Percentiles rank a stretch among this genome's conserved stretches.
These are phyloP conservation scores for Pueraria montana DNA, from an alignment of 306 rosid species.

Conservation along the genomic window DNA sequence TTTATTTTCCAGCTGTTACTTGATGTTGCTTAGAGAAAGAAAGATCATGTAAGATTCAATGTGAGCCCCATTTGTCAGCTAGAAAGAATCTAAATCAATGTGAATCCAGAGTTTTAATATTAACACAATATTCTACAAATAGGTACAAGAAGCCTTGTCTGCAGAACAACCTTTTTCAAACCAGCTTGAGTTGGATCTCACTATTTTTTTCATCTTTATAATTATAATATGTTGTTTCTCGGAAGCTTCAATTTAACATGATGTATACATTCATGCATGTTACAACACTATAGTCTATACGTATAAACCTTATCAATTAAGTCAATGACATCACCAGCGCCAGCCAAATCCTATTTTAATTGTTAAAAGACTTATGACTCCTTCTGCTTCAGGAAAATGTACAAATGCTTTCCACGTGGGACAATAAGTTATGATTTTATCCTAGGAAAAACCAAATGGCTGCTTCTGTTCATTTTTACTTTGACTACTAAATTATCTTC, in stretches of 20 bases:
- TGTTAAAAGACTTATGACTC: constrained; percentile 23
- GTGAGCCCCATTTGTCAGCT: background rate
- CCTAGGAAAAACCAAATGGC: background rate
- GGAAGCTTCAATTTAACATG: constrained; percentile 45
- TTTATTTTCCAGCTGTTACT: background rate
- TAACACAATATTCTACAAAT: background rate
- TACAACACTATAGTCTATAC: background rate
- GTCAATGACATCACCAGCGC: constrained; percentile 30
- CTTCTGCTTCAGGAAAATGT: background rate
- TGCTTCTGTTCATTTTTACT: background rate
- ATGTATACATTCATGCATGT: constrained; percentile 30
- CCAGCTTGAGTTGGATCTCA: constrained; percentile 32
- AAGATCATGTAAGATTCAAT: background rate
- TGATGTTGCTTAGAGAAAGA: background rate
- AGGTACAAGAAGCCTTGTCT: constrained; percentile 3
- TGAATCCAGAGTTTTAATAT: background rate
- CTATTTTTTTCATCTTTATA: constrained; percentile 14
- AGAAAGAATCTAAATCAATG: background rate
- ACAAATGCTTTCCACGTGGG: constrained; percentile 45
- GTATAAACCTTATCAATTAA: constrained; percentile 47
- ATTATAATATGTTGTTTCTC: constrained; percentile 14
- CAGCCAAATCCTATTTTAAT: constrained; percentile 28
- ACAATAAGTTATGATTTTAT: background rate
- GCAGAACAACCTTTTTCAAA: constrained; percentile 15
- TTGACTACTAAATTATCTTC: background rate